phyloP scores from a whole-genome alignment of 371 early-diverging fungal genomes.

The Rhizopus arrhizus region DNA sequence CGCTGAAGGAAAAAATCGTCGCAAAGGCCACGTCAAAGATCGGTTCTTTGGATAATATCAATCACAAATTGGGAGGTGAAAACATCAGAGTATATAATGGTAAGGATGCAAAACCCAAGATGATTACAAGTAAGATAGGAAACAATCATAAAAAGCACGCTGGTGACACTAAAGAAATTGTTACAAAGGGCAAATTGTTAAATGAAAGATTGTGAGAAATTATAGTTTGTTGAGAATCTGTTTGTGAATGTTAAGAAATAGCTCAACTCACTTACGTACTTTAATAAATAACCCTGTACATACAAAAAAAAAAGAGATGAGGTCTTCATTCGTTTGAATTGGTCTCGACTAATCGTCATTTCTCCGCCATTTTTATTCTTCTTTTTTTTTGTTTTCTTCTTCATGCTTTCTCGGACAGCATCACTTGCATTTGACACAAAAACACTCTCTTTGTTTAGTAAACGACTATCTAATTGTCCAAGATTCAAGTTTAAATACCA shows the following conservation, averaged over 20 bases:
- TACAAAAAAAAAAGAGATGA: too few species aligned
- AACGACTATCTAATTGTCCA: conserved; percentile 43
- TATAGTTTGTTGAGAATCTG: too few species aligned
- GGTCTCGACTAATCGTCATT: too few species aligned
- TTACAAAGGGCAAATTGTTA: too few species aligned
- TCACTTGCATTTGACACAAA: conserved; percentile 31
- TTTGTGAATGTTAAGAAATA: too few species aligned
- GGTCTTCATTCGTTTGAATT: too few species aligned
- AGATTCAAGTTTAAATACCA: conserved; percentile 41
- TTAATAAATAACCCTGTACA: too few species aligned
- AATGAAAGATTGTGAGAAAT: too few species aligned
- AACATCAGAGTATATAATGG: conserved; percentile 20
- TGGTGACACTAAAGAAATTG: background rate
- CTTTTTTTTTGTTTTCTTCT: background rate
- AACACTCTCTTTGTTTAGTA: conserved; percentile 35
- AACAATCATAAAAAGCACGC: too few species aligned
- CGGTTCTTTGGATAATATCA: conserved; percentile 27
- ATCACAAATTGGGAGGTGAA: conserved; percentile 26
- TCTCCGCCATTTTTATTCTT: conserved; percentile 6
- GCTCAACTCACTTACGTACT: too few species aligned
- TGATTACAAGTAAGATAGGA: background rate
- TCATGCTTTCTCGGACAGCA: conserved; percentile 17
- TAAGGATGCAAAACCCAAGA: background rate
- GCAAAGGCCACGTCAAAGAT: conserved; percentile 7
- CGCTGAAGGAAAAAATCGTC: background rate